phyloP scores from a whole-genome alignment of 176 grass and related monocot genomes.

The Avena insularis region DNA sequence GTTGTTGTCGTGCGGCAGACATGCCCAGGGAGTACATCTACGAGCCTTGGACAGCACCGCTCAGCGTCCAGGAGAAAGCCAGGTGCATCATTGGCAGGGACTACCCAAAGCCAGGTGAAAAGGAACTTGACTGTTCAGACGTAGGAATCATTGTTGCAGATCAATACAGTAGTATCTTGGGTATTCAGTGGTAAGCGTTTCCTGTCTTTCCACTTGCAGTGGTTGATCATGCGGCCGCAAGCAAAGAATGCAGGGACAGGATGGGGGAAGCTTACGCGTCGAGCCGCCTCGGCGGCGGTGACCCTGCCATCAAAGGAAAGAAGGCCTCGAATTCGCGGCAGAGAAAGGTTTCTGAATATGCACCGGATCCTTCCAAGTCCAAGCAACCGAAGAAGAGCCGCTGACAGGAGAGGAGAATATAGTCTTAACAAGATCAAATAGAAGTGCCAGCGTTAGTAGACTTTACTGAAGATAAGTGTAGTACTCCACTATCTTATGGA shows the following conservation, averaged over 20 bases:
- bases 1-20: conserved; percentile 47
- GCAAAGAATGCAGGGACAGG: conserved; percentile 77
- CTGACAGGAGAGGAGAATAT: background rate
- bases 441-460: background rate
- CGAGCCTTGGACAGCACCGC: conserved; percentile 89
- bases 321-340: conserved; percentile 15
- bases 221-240: conserved; percentile 68
- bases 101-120: conserved; percentile 85
- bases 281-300: conserved; percentile 6
- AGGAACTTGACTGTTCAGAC: background rate
- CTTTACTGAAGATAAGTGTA: background rate
- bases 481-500: background rate
- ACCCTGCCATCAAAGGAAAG: conserved; percentile 27
- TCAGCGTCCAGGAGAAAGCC: conserved; percentile 85
- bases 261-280: conserved; percentile 78
- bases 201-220: conserved; percentile 51
- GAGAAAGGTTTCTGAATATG: conserved; percentile 34
- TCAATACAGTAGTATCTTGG: background rate
- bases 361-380: conserved; percentile 15
- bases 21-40: conserved; percentile 96
- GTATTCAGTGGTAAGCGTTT: conserved; percentile 11
- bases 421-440: conserved; percentile 8
- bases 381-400: conserved; percentile 33
- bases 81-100: conserved; percentile 85
- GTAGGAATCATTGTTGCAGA: background rate